Evolutionary conservation across 1,139 yeast genomes (phyloP), one percentile per base, ranked within the genome.

Genomic region (Lodderomyces pseudojiufengensis): DNA sequence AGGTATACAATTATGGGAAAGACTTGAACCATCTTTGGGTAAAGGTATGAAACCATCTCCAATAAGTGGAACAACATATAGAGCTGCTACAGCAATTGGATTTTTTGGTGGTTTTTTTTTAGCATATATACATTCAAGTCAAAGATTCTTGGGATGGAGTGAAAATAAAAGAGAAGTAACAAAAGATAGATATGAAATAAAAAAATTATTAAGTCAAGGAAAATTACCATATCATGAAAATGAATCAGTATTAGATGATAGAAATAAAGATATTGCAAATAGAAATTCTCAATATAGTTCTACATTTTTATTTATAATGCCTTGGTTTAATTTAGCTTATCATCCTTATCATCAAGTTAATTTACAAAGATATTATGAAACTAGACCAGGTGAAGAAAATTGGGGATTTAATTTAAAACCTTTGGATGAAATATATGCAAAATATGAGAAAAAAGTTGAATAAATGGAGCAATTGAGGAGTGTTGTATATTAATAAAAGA

Each of bases 291-390:
- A 81, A 50, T 80, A 79, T 56, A 78, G 95, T 7, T 80, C 78
- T 51, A 61, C 77, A 41, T 64, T 72, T 40, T 56, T 81, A 51
- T 78, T 81, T 39, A 56, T 84, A 45, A 61, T 85, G 51, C 95
- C 95, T 26, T 82, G 90, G 88, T 84, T 86, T 69, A 86, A 86
- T 63, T 65, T 84, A 46, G 88, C 81, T 34, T 65, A 79, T 54
- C 95, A 86, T 60, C 88, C 86, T 49, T 82, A 80, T 64, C 95
- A 86, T 59, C 95, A 94, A 25, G 80, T 84, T 40, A 83, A 81
- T 54, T 67, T 83, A 41, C 67, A 72, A 48, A 81, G 77, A 56
- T 83, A 83, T 58, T 81, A 81, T 57, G 85, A 78, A 59, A 73
- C 71, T 36, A 70, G 90, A 54, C 67, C 71, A 9, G 76, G 76